Percentiles rank a stretch among this genome's conserved stretches.
These are phyloP conservation scores for Sclerotinia subarctica DNA, from an alignment of 2,329 filamentous ascomycete species.

Conservation along the genomic window DNA sequence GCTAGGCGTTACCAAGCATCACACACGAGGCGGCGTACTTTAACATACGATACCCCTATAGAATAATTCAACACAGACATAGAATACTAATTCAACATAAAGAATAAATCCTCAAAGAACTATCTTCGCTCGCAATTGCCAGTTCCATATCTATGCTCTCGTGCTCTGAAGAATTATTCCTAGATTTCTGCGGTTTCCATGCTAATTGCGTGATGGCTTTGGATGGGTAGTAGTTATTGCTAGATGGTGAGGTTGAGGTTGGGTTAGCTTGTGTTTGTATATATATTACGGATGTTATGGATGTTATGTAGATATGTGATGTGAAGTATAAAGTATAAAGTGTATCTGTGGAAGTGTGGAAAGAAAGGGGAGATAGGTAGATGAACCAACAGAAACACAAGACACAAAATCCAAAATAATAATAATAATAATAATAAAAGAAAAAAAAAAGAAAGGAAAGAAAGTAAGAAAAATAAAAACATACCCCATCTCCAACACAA, in stretches of 20 bases:
- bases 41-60: conserved; percentile 25
- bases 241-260: conserved; percentile 28
- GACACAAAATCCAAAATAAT: too few species aligned
- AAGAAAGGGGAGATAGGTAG: neutral
- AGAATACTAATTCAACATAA: conserved; percentile 38
- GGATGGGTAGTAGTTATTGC: conserved; percentile 45
- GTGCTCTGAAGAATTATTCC: neutral
- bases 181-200: conserved; percentile 55
- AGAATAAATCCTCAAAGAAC: conserved; percentile 57
- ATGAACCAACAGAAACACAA: too few species aligned
- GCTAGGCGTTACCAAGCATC: conserved; percentile 18
- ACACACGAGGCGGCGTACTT: conserved; percentile 19
- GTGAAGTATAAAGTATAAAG: too few species aligned
- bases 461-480: neutral
- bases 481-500: conserved; percentile 21
- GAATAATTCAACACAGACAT: conserved; percentile 34
- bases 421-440: too few species aligned
- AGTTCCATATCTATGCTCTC: conserved; percentile 29
- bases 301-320: too few species aligned
- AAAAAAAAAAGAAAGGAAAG: neutral
- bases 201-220: conserved; percentile 52
- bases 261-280: too few species aligned
- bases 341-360: too few species aligned
- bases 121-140: conserved; percentile 51
- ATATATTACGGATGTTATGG: too few species aligned